phyloP scores from a whole-genome alignment of 768 basidiomycete species.

The Mycena belliarum region DNA sequence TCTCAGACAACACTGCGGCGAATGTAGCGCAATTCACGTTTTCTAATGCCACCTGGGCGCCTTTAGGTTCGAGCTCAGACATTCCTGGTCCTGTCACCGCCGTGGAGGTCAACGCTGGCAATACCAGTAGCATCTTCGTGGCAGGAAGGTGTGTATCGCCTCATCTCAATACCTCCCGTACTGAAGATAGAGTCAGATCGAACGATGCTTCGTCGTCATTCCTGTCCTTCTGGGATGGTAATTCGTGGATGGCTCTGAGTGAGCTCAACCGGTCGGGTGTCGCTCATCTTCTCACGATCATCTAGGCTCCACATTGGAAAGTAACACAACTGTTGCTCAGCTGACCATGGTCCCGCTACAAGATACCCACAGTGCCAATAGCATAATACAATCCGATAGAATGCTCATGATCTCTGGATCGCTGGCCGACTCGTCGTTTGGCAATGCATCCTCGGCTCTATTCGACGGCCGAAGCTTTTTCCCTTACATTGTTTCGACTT shows the following conservation, averaged over 20 bases:
- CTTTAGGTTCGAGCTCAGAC: slow-evolving; percentile 57
- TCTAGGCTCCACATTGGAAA: slow-evolving; percentile 56
- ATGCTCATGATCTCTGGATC: slow-evolving; percentile 88
- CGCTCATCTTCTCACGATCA: background rate
- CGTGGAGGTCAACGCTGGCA: slow-evolving; percentile 78
- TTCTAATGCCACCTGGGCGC: slow-evolving; percentile 71
- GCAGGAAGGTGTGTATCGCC: slow-evolving; percentile 72
- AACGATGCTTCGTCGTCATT: slow-evolving; percentile 67
- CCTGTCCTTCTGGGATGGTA: slow-evolving; percentile 84
- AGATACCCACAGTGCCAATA: slow-evolving; percentile 68
- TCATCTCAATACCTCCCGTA: background rate
- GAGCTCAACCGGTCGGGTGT: slow-evolving; percentile 21
- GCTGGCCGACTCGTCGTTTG: slow-evolving; percentile 66
- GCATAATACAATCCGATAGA: slow-evolving; percentile 78
- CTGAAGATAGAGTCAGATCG: slow-evolving; percentile 38
- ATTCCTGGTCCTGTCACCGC: slow-evolving; percentile 92
- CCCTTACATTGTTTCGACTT: slow-evolving; percentile 77
- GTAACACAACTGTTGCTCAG: slow-evolving; percentile 71
- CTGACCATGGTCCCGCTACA: slow-evolving; percentile 89
- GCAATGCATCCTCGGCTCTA: slow-evolving; percentile 80
- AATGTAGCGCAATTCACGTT: slow-evolving; percentile 79
- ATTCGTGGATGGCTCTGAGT: slow-evolving; percentile 72
- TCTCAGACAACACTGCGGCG: slow-evolving; percentile 61
- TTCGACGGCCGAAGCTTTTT: slow-evolving; percentile 83
- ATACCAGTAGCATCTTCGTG: slow-evolving; percentile 83